These are phyloP conservation scores for Zopfochytrium polystomum DNA, from an alignment of 371 early-diverging fungal species.

Conservation along the genomic window DNA sequence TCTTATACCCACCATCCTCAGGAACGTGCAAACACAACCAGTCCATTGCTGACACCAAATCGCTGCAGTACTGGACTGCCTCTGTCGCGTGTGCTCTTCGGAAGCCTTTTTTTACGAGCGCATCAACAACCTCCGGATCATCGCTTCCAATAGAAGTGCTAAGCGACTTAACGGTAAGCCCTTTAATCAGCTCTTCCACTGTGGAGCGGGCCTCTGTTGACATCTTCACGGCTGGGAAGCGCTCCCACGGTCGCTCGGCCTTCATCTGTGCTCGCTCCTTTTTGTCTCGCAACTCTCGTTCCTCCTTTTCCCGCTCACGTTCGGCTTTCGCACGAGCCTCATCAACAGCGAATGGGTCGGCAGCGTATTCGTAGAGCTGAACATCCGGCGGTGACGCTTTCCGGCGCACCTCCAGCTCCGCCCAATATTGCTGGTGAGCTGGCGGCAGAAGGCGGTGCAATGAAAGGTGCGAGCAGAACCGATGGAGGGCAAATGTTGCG, in stretches of 20 bases:
- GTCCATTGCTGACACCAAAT: slow-evolving; percentile 62
- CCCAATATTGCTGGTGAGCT: slow-evolving; percentile 70
- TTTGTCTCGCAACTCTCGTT: slow-evolving; percentile 24
- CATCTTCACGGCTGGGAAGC: slow-evolving; percentile 70
- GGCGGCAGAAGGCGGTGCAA: slow-evolving; percentile 75
- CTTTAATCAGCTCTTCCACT: slow-evolving; percentile 57
- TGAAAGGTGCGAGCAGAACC: slow-evolving; percentile 69
- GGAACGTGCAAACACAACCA: slow-evolving; percentile 92
- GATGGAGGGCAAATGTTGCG: slow-evolving; percentile 79
- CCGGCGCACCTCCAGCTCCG: slow-evolving; percentile 49
- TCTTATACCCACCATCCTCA: slow-evolving; percentile 54
- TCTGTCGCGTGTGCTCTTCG: slow-evolving; percentile 69
- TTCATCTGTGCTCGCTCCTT: slow-evolving; percentile 27
- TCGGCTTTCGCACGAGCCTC: slow-evolving; percentile 32
- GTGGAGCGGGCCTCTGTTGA: slow-evolving; percentile 54
- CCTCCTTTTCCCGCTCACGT: slow-evolving; percentile 36
- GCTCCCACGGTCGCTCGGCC: slow-evolving; percentile 69
- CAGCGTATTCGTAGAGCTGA: slow-evolving; percentile 57
- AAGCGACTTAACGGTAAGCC: background rate
- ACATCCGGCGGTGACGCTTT: slow-evolving; percentile 40
- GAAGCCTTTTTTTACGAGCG: slow-evolving; percentile 69
- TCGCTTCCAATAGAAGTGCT: too few relatives aligned
- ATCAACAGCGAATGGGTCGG: slow-evolving; percentile 73
- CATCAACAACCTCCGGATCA: slow-evolving; percentile 17
- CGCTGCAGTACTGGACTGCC: slow-evolving; percentile 60